Evolutionary conservation across 805 yeast genomes (phyloP).

Genomic region (Kuraishia piskuri): DNA sequence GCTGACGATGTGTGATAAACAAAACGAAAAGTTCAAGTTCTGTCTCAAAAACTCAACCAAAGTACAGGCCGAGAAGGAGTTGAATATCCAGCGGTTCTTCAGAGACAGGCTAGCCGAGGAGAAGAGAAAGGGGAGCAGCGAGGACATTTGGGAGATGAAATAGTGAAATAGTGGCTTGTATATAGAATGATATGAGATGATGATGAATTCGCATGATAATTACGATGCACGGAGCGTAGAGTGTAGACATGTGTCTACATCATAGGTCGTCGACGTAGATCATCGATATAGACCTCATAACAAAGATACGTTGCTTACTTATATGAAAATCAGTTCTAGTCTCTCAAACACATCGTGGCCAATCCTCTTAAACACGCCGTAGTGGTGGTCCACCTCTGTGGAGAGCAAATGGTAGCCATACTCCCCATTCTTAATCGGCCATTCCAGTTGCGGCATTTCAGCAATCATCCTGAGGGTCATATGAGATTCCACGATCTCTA

Average conservation of each 20-base stretch:
- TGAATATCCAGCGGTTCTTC: slow-evolving; percentile 60
- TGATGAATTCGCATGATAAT: no score
- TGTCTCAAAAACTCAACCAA: slow-evolving; percentile 54
- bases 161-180: no score
- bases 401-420: not conserved
- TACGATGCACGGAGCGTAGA: no score
- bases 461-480: not conserved
- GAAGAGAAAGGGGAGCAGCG: slow-evolving; percentile 64
- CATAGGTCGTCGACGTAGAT: no score
- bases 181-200: no score
- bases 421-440: not conserved
- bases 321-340: no score
- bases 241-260: no score
- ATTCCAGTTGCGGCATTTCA: not conserved
- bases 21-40: slow-evolving; percentile 71
- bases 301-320: no score
- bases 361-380: no score
- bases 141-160: slow-evolving; percentile 71
- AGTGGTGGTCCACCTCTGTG: not conserved
- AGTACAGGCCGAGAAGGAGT: slow-evolving; percentile 42
- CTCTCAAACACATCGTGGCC: no score
- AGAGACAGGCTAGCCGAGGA: slow-evolving; percentile 53
- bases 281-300: no score
- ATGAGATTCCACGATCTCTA: not conserved
- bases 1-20: slow-evolving; percentile 60